Base-by-base conservation (phyloP, 768 basidiomycete genomes). In the Suillus discolor region DNA sequence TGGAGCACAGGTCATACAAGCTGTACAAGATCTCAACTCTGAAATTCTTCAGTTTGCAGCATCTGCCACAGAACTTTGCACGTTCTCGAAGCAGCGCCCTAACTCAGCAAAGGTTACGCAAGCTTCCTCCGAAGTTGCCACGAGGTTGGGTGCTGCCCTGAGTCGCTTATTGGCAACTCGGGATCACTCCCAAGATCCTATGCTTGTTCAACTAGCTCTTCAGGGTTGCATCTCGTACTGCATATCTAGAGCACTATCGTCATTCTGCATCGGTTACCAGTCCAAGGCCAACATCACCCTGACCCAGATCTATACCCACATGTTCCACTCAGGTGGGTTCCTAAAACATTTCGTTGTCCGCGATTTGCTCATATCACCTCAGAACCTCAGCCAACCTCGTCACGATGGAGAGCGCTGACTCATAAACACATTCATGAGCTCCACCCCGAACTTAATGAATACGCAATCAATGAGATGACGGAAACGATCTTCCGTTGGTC, bases 21-120 rank as follows among this genome's bases (percentile, higher is more conserved):
- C 89, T 3, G 87, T 93, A 16, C 88, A 90, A 68, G 91, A 93
- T 71, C 83, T 93, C 74, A 93, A 93, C 72, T 87, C 89, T 0
- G 91, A 92, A 75, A 89, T 92, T 65, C 82, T 91, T n/a, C 91
- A 91, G 68, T 90, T 91, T 66, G 88, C 91, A 11, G 90, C 90
- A 18, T 85, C 88, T 28, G 90, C 89, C 8, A 88, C 89, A 18
- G 91, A 93, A 75, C 79, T 87, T 49, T 87, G 85, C 69, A 82
- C 83, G 2, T 87, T 89, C 71, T 79, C 79, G 44, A 80, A 77
- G 63, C 76, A 78, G 49, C 79, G 80, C 38, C 71, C 79, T 12
- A 72, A 81, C 20, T 74, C 79, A 15, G 70, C 82, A 28, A 82
- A 80, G 67, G 74, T 81, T 9, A 73, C 80, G 6, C 85, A 89